Evolutionary conservation across 345 rosid genomes (phyloP).

Genomic region (Lumnitzera littorea): DNA sequence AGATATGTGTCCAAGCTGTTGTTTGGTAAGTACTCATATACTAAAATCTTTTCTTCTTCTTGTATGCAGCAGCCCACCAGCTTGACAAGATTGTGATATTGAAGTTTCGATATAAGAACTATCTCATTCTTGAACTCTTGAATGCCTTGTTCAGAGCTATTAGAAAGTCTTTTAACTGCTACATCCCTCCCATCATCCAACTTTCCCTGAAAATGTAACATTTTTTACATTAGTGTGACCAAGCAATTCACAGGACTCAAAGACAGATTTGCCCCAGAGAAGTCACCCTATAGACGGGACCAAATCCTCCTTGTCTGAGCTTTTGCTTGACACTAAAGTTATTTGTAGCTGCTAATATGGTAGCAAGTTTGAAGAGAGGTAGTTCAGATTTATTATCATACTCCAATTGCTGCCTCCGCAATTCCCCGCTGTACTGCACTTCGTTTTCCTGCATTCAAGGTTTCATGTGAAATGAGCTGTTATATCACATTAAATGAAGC

Average conservation of each 20-base stretch:
- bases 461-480: background rate
- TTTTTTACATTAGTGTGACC: background rate
- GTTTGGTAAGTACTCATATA: conserved; percentile 44
- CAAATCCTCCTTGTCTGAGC: conserved; percentile 14
- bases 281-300: conserved; percentile 6
- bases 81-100: conserved; percentile 57
- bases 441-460: background rate
- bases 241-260: background rate
- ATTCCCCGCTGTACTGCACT: background rate
- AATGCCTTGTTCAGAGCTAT: conserved; percentile 53
- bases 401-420: background rate
- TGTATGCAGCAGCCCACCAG: conserved; percentile 54
- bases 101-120: conserved; percentile 46
- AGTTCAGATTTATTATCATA: conserved; percentile 1
- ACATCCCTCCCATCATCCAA: conserved; percentile 33
- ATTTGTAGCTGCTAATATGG: conserved; percentile 1
- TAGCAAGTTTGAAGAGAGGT: background rate
- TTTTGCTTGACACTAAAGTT: conserved; percentile 4
- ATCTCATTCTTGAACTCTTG: conserved; percentile 57
- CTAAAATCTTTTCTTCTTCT: conserved; percentile 45
- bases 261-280: background rate
- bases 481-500: background rate
- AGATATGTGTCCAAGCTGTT: conserved; percentile 23
- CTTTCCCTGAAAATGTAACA: conserved; percentile 30
- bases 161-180: conserved; percentile 54